Evolutionary conservation across 1,284 basidiomycete genomes (phyloP).

Genomic region (Mycena citricolor): DNA sequence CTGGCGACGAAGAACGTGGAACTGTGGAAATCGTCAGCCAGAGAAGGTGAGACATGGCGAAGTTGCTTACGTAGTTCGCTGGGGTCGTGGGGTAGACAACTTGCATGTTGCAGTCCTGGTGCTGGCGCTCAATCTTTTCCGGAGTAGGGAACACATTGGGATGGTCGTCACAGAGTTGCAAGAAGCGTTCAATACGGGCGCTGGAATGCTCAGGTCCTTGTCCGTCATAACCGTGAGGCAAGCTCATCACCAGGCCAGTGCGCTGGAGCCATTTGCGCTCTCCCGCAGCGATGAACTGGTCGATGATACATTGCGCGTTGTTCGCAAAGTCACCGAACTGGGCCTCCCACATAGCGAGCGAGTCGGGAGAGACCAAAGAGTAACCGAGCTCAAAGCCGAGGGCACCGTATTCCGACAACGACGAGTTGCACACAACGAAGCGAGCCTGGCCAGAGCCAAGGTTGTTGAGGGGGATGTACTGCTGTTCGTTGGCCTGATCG

Average conservation of each 20-base stretch:
- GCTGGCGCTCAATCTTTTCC: conserved; percentile 91
- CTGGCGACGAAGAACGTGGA: conserved; percentile 94
- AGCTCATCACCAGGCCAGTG: conserved; percentile 86
- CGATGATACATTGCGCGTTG: conserved; percentile 97
- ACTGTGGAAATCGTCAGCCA: conserved; percentile 43
- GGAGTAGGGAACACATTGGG: conserved; percentile 87
- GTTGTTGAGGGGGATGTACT: conserved; percentile 89
- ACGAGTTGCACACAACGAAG: conserved; percentile 97
- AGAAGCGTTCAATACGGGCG: conserved; percentile 93
- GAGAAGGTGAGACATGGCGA: neutral
- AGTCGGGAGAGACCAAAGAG: conserved; percentile 94
- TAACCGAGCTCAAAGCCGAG: conserved; percentile 99
- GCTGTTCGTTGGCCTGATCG: conserved; percentile 91
- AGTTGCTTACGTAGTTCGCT: conserved; percentile 75
- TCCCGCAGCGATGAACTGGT: conserved; percentile 97
- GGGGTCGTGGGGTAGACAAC: conserved; percentile 95
- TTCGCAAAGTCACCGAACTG: conserved; percentile 99
- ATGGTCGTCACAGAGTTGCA: conserved; percentile 98
- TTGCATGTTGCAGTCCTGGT: conserved; percentile 99
- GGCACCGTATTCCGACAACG: conserved; percentile 92
- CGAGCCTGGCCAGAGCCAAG: conserved; percentile 85
- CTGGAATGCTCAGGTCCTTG: conserved; percentile 99
- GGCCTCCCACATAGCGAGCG: conserved; percentile 97
- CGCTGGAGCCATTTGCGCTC: conserved; percentile 99
- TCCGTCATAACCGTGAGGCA: conserved; percentile 98